Conservation (phyloP, 257 asterid genomes). For the Perilla frutescens region DNA sequence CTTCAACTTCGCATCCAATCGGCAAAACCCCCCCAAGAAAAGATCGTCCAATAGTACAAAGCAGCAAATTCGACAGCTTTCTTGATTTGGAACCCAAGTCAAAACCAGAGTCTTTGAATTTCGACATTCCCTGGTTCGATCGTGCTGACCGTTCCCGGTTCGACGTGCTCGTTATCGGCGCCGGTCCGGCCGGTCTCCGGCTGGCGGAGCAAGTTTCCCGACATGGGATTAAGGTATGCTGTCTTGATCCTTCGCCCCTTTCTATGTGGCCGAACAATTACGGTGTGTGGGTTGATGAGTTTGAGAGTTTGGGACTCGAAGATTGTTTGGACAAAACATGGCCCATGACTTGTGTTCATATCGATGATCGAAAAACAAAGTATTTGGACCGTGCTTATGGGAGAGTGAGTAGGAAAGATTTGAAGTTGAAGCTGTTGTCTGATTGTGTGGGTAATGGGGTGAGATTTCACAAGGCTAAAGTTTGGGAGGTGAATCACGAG, state of each 20-base stretch:
- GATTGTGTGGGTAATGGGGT: constrained; percentile 63
- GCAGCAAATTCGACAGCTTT: constrained; percentile 51
- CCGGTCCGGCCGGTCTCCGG: constrained; percentile 95
- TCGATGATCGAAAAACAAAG: constrained; percentile 67
- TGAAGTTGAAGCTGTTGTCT: constrained; percentile 67
- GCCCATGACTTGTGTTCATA: constrained; percentile 64
- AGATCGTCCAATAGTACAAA: constrained; percentile 36
- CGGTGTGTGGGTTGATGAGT: constrained; percentile 95
- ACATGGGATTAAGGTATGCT: constrained; percentile 77
- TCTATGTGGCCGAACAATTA: constrained; percentile 91
- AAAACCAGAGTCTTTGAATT: constrained; percentile 55
- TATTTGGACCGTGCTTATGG: constrained; percentile 81
- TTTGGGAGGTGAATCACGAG: constrained; percentile 63
- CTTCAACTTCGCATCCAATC: constrained; percentile 37
- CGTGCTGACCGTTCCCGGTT: constrained; percentile 58
- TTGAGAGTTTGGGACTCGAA: constrained; percentile 66
- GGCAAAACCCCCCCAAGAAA: constrained; percentile 33
- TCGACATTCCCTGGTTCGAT: constrained; percentile 64
- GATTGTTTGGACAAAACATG: constrained; percentile 80
- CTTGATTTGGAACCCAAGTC: constrained; percentile 75
- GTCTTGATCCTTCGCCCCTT: constrained; percentile 89
- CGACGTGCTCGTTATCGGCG: constrained; percentile 81
- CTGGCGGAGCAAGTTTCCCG: constrained; percentile 76
- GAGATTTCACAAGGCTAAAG: constrained; percentile 67
- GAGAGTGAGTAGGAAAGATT: constrained; percentile 60